Evolutionary conservation across 345 rosid genomes (phyloP), one percentile per base, ranked within the genome.

Genomic region (Microthlaspi erraticum): DNA sequence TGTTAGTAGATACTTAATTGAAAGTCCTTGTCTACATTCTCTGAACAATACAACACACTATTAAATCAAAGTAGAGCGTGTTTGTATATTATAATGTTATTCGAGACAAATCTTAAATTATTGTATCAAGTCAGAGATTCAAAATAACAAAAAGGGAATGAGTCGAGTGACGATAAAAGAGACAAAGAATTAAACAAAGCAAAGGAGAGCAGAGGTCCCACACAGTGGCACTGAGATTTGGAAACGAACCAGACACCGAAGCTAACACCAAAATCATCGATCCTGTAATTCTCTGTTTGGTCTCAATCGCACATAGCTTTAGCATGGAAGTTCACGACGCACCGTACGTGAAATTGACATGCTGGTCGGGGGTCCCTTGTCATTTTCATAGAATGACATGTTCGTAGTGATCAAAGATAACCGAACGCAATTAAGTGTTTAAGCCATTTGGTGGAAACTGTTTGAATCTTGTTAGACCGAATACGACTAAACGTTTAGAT

Each of bases 231-330:
- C 60, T 38, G 50, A 73, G 51, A 73, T 64, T 17, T 64, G 54
- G 31, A 73, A 73, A 54, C 78, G 55, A 66, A 59, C 55, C 67
- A 50, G 60, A 58, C 60, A 58, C 77, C 72, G 60, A 65, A 73
- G 60, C 72, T 66, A 66, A 60, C 23, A 37, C 41, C 48, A 64
- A 44, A 16, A 73, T 50, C 20, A 46, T 49, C 45, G 29, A 34
- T 66, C 46, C 14, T 29, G 42, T 31, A 61, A 18, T 41, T 53
- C 52, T 41, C 4, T 74, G 62, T 66, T 52, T 59, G 62, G 68
- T 74, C 77, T 16, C 37, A 73, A 20, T 48, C 66, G 33, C 61
- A 66, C 17, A 51, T 51, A 51, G 53, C 68, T 59, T 66, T 74
- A 59, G 68, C 55, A 66, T 74, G 68, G 67, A 66, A 20, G 20